Percentiles rank a stretch among this genome's conserved stretches.
Evolutionary conservation across 2,329 filamentous ascomycete genomes (phyloP).

Genomic region (Fusarium udum): DNA sequence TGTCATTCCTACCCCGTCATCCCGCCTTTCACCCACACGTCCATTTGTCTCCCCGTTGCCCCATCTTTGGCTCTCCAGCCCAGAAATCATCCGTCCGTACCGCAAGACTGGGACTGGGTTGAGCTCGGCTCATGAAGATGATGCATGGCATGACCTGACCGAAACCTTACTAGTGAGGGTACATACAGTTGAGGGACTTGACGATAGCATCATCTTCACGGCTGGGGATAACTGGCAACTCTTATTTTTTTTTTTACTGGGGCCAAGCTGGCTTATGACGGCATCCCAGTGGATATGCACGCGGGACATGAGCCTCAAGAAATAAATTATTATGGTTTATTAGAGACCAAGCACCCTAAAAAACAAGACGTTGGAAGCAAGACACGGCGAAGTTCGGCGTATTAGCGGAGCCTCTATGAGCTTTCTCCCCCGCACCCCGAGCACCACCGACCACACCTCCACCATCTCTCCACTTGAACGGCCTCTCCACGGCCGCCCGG

Average conservation of each 20-base stretch:
- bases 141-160: conserved; percentile 38
- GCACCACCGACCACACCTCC: conserved; percentile 31
- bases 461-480: conserved; percentile 34
- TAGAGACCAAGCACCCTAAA: neutral
- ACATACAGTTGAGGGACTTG: conserved; percentile 1
- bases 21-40: conserved; percentile 36
- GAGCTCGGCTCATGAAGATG: conserved; percentile 30
- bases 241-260: conserved; percentile 1
- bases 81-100: conserved; percentile 29
- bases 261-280: conserved; percentile 28
- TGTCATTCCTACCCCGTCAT: conserved; percentile 32
- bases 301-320: conserved; percentile 12
- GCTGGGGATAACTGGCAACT: neutral
- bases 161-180: conserved; percentile 24
- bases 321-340: neutral
- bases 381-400: conserved; percentile 39
- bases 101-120: conserved; percentile 30
- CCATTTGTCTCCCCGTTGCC: conserved; percentile 23
- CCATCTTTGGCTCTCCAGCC: conserved; percentile 20
- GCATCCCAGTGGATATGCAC: conserved; percentile 24
- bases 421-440: conserved; percentile 41
- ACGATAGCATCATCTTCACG: conserved; percentile 24
- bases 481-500: conserved; percentile 35
- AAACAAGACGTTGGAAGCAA: conserved; percentile 27
- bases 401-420: conserved; percentile 41